Percentiles rank a stretch among this genome's conserved stretches.
Conservation (phyloP, 2,329 filamentous ascomycete genomes). For the Ceratocystis eucalypticola region DNA sequence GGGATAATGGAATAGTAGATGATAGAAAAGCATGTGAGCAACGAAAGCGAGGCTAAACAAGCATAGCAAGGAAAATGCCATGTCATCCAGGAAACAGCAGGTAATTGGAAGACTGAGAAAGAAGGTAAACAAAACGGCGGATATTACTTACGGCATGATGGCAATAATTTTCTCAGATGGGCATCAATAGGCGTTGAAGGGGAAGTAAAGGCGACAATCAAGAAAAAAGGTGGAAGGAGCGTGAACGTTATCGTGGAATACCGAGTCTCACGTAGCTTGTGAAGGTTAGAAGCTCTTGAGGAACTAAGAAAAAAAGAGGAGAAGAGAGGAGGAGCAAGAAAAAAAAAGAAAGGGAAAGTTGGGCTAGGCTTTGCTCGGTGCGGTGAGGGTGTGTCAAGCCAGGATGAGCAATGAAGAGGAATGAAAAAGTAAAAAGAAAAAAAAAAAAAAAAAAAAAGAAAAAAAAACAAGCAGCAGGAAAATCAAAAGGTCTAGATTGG, state of each 20-base stretch:
- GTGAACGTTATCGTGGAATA: neutral
- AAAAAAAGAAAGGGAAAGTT: constrained; percentile 7
- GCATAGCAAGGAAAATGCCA: neutral
- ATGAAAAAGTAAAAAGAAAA: neutral
- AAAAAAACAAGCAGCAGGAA: neutral
- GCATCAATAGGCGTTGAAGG: constrained; percentile 1
- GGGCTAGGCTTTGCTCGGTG: neutral
- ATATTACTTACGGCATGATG: constrained; percentile 9
- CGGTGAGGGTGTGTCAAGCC: constrained; percentile 1
- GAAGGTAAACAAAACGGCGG: neutral
- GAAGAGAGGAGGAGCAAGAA: constrained; percentile 1
- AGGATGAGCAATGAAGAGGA: neutral
- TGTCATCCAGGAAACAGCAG: neutral
- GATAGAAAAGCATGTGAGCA: neutral
- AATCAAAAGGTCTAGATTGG: neutral
- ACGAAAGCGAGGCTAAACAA: neutral
- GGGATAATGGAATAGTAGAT: neutral
- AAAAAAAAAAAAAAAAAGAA: neutral
- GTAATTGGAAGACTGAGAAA: neutral
- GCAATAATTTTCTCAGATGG: neutral
- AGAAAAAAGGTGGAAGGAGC: neutral
- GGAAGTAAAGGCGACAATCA: neutral
- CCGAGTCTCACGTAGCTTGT: neutral
- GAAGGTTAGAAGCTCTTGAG: neutral
- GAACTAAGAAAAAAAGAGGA: neutral